Conservation (phyloP, 352 stramenopile genomes). For the Phytophthora sansomeana region DNA sequence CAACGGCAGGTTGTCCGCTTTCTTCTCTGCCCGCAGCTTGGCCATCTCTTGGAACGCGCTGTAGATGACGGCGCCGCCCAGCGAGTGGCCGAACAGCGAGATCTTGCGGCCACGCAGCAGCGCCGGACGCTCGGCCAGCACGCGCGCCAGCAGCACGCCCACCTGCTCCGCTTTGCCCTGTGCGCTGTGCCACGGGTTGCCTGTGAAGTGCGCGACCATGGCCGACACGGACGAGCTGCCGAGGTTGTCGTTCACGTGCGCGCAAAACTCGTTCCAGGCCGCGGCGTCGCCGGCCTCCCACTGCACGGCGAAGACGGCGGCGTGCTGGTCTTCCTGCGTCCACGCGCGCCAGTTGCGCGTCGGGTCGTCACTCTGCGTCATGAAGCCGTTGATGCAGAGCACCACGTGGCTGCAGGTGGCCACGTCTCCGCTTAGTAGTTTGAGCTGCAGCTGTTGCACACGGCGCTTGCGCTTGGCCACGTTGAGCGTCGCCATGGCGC, state of each 20-base stretch:
- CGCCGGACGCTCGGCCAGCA: slow-evolving; percentile 61
- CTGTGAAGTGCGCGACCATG: slow-evolving; percentile 78
- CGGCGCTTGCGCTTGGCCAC: slow-evolving; percentile 67
- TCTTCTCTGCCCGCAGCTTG: slow-evolving; percentile 41
- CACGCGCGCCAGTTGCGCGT: slow-evolving; percentile 69
- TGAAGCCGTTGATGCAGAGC: slow-evolving; percentile 89
- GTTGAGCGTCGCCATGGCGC: slow-evolving; percentile 77
- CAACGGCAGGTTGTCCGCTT: slow-evolving; percentile 20
- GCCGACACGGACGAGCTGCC: slow-evolving; percentile 52
- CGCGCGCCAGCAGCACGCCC: slow-evolving; percentile 70
- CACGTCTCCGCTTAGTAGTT: slow-evolving; percentile 73
- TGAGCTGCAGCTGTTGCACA: slow-evolving; percentile 73
- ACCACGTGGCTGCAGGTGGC: slow-evolving; percentile 63
- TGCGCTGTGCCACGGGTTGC: slow-evolving; percentile 86
- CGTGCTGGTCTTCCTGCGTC: slow-evolving; percentile 36
- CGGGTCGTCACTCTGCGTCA: slow-evolving; percentile 81
- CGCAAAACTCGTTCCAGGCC: slow-evolving; percentile 84
- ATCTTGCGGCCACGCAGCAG: slow-evolving; percentile 63
- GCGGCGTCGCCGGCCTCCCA: slow-evolving; percentile 81
- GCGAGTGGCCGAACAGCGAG: slow-evolving; percentile 80
- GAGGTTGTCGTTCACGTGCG: slow-evolving; percentile 75
- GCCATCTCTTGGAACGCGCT: slow-evolving; percentile 76
- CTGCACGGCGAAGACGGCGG: slow-evolving; percentile 72
- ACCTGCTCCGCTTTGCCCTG: slow-evolving; percentile 85
- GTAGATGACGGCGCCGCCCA: slow-evolving; percentile 81